phyloP scores from a whole-genome alignment of 768 basidiomycete species.

The Austroboletus eburneus region DNA sequence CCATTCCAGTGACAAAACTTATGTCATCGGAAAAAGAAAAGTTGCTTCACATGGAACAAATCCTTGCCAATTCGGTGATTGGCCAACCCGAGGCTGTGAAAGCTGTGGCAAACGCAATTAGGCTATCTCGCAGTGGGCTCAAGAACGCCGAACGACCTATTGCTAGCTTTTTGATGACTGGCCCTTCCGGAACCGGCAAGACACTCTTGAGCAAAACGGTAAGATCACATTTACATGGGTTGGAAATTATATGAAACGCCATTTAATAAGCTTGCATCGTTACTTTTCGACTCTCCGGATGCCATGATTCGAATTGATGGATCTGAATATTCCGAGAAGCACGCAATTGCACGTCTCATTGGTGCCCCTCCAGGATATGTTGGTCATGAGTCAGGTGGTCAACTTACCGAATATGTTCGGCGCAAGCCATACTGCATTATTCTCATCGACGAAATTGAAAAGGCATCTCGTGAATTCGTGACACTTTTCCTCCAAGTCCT shows the following conservation, averaged over 20 bases:
- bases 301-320: slow-evolving; percentile 93
- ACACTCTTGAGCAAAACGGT: slow-evolving; percentile 88
- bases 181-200: slow-evolving; percentile 90
- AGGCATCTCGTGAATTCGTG: slow-evolving; percentile 75
- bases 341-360: slow-evolving; percentile 68
- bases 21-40: slow-evolving; percentile 92
- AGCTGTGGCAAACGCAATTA: slow-evolving; percentile 90
- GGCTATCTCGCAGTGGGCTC: slow-evolving; percentile 92
- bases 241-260: not conserved
- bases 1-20: slow-evolving; percentile 83
- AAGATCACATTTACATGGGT: slow-evolving; percentile 26
- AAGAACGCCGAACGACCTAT: slow-evolving; percentile 83
- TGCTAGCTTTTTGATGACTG: slow-evolving; percentile 89
- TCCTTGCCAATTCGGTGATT: slow-evolving; percentile 71
- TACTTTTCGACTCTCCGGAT: slow-evolving; percentile 88
- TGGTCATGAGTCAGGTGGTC: slow-evolving; percentile 86
- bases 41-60: slow-evolving; percentile 80
- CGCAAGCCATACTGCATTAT: slow-evolving; percentile 88
- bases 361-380: slow-evolving; percentile 83
- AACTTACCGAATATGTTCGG: slow-evolving; percentile 89
- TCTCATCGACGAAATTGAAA: slow-evolving; percentile 87
- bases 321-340: slow-evolving; percentile 88
- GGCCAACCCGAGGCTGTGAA: slow-evolving; percentile 91
- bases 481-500: slow-evolving; percentile 79
- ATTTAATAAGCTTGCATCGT: slow-evolving; percentile 63